Evolutionary conservation across 1,284 basidiomycete genomes (phyloP).

Genomic region (Earliella scabrosa): DNA sequence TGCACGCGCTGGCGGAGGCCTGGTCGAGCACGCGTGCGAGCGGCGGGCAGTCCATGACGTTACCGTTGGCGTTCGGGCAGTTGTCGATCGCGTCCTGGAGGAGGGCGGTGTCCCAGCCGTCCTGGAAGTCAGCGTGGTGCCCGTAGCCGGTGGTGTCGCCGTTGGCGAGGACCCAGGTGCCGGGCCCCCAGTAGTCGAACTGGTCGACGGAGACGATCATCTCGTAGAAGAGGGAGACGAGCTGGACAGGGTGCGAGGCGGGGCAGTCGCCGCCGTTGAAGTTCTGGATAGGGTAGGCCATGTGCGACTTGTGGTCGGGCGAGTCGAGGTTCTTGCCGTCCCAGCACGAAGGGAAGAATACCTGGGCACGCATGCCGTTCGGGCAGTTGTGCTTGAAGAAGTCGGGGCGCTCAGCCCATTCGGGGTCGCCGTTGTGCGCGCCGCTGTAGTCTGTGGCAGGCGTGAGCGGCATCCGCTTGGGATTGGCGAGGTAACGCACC

Average conservation of each 20-base stretch:
- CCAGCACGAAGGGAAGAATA: conserved; percentile 52
- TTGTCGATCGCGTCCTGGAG: conserved; percentile 34
- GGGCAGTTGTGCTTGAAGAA: conserved; percentile 40
- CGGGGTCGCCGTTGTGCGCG: conserved; percentile 28
- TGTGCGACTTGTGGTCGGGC: conserved; percentile 56
- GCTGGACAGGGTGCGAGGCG: conserved; percentile 33
- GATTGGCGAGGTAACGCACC: conserved; percentile 23
- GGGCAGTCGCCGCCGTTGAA: conserved; percentile 38
- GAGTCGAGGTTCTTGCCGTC: conserved; percentile 50
- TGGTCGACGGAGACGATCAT: conserved; percentile 28
- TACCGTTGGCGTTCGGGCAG: conserved; percentile 29
- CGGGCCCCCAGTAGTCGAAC: conserved; percentile 29
- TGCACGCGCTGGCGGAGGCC: conserved; percentile 27
- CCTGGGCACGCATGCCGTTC: conserved; percentile 45
- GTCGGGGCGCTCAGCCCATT: conserved; percentile 32
- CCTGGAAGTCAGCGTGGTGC: conserved; percentile 40
- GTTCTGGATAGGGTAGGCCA: conserved; percentile 48
- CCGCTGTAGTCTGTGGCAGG: conserved; percentile 35
- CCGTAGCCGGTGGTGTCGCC: conserved; percentile 37
- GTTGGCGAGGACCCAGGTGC: conserved; percentile 36
- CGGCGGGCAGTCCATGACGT: conserved; percentile 28
- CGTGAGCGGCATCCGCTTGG: background rate
- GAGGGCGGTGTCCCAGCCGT: conserved; percentile 37
- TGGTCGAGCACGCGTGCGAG: conserved; percentile 29
- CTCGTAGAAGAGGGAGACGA: conserved; percentile 39